Evolutionary conservation across 495 filamentous ascomycete genomes (phyloP), one percentile per base, ranked within the genome.

Genomic region (Aspergillus homomorphus): DNA sequence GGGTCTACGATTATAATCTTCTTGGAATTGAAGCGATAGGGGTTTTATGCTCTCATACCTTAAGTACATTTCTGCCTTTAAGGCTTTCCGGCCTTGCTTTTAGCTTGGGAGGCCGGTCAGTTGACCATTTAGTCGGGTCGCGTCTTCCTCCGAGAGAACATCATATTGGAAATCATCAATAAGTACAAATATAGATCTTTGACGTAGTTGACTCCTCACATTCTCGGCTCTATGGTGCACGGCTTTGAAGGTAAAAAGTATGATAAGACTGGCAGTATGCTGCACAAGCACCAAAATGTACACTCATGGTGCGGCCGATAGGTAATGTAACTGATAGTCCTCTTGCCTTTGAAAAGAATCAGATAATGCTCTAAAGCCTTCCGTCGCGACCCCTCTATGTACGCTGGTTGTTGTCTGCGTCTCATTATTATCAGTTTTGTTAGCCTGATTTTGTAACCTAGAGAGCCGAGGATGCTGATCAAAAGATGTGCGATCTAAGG

Each of bases 191-290:
- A 45, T 45, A 45, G 20, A n/a, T 45, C 16, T 45, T 45, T 18
- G 20, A 18, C 15, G 15, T 45, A 45, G 16, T 45, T 45, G 20
- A 45, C 15, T n/a, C n/a, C 43, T 45, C 15, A 18, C 15, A 45
- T n/a, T 45, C 43, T 45, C 43, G 15, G 43, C 43, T 45, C n/a
- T n/a, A 45, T n/a, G 43, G 43, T n/a, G 43, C 43, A n/a, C 43
- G 20, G 43, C 16, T 45, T 45, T 45, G 15, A 45, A 45, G 43
- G 20, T 45, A 45, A 45, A n/a, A 45, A 45, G 43, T 45, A n/a
- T 45, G 5, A 45, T 45, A 45, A n/a, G 15, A 18, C 20, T 45
- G 43, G 15, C 15, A 45, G 20, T 45, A n/a, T 45, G 15, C 43
- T 18, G 43, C 43, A 14, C 43, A 14, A 45, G 43, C 15, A 14